Evolutionary conservation across 2,329 filamentous ascomycete genomes (phyloP).

Genomic region (Stachybotrys elegans): DNA sequence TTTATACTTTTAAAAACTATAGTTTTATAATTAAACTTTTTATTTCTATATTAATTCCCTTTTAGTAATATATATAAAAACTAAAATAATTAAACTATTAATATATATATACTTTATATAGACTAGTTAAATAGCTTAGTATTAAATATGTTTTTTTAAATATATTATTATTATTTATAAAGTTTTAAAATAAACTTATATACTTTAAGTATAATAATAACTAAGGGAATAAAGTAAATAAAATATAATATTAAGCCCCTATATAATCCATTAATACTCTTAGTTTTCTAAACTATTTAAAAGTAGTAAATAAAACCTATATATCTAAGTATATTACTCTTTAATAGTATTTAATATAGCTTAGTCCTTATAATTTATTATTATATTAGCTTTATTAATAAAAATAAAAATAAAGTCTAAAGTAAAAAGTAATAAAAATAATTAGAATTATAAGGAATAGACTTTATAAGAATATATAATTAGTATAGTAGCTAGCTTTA

Average conservation of each 20-base stretch:
- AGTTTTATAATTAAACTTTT: too few species aligned
- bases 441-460: too few species aligned
- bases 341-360: constrained; percentile 68
- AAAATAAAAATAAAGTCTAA: too few species aligned
- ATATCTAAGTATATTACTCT: constrained; percentile 57
- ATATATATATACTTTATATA: too few species aligned
- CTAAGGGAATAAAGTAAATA: constrained; percentile 64
- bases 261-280: constrained; percentile 63
- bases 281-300: constrained; percentile 58
- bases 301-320: constrained; percentile 64
- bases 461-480: constrained; percentile 84
- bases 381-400: constrained; percentile 1
- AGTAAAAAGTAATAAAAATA: too few species aligned
- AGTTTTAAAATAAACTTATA: constrained; percentile 28
- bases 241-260: constrained; percentile 66
- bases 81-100: too few species aligned
- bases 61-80: too few species aligned
- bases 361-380: constrained; percentile 67
- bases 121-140: too few species aligned
- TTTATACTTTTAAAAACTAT: too few species aligned
- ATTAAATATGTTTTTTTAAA: too few species aligned
- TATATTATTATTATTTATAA: too few species aligned
- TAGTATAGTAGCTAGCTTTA: constrained; percentile 74
- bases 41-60: too few species aligned
- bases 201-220: constrained; percentile 69